phyloP scores from a whole-genome alignment of 805 yeast genomes.

The Starmerella stigmatis region DNA sequence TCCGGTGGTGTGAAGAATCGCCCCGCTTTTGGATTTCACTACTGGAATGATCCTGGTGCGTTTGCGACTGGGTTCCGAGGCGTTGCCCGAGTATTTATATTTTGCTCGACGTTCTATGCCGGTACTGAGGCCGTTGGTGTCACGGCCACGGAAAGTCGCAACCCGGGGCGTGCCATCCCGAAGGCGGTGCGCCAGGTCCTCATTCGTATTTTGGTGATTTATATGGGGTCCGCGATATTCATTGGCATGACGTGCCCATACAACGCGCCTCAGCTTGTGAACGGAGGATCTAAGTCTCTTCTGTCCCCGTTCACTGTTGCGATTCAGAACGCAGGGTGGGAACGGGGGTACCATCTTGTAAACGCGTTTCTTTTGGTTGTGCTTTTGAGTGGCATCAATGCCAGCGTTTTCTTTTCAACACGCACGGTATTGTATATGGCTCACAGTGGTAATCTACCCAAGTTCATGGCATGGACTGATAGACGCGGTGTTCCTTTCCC shows the following conservation, averaged over 20 bases:
- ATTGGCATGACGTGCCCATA: conserved; percentile 55
- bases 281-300: conserved; percentile 37
- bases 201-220: conserved; percentile 45
- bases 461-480: conserved; percentile 42
- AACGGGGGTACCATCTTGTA: conserved; percentile 42
- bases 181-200: conserved; percentile 49
- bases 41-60: conserved; percentile 49
- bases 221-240: conserved; percentile 47
- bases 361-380: conserved; percentile 55
- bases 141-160: conserved; percentile 54
- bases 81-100: conserved; percentile 40
- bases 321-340: conserved; percentile 43
- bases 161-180: conserved; percentile 53
- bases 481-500: conserved; percentile 54
- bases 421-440: conserved; percentile 58
- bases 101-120: conserved; percentile 49
- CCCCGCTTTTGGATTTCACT: conserved; percentile 47
- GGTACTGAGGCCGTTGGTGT: conserved; percentile 53
- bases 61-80: conserved; percentile 39
- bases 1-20: conserved; percentile 45
- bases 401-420: conserved; percentile 59
- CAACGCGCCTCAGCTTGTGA: conserved; percentile 38
- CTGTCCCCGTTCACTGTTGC: conserved; percentile 45
- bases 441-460: conserved; percentile 50
- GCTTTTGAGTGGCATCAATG: conserved; percentile 58